A percentile compares a stretch with the other conserved stretches of the same genome.
Evolutionary conservation across 2,329 filamentous ascomycete species (phyloP).

Genomic region (Pseudogymnoascus sp.): DNA sequence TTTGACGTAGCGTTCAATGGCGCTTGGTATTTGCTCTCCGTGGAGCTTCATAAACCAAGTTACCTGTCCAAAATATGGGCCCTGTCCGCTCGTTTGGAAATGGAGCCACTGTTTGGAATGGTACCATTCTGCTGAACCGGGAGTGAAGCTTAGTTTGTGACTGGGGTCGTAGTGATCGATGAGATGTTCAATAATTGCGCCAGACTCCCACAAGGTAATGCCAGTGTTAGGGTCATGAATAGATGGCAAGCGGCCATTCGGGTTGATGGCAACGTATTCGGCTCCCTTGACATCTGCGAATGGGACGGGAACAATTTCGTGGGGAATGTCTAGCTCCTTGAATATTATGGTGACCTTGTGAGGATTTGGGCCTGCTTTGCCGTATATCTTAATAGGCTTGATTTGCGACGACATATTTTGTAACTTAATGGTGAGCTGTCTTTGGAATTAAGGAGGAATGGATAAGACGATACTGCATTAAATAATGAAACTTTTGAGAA

Average conservation of each 20-base stretch:
- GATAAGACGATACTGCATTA: neutral
- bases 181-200: conserved; percentile 37
- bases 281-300: conserved; percentile 26
- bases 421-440: neutral
- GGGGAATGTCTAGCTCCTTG: no score
- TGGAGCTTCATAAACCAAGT: conserved; percentile 27
- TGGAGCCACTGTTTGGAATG: conserved; percentile 30
- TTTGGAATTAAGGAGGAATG: neutral
- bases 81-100: conserved; percentile 32
- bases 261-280: conserved; percentile 27
- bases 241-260: conserved; percentile 22
- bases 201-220: conserved; percentile 23
- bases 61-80: conserved; percentile 32
- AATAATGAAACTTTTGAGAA: neutral
- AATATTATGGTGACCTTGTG: no score
- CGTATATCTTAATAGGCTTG: neutral
- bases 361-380: neutral
- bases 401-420: neutral
- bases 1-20: conserved; percentile 37
- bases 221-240: conserved; percentile 34
- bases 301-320: no score
- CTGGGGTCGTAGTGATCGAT: conserved; percentile 32
- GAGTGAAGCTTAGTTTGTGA: neutral
- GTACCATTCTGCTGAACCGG: conserved; percentile 12
- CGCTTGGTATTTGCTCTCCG: conserved; percentile 34